Evolutionary conservation across 495 filamentous ascomycete genomes (phyloP), one percentile per base, ranked within the genome.

Genomic region (Aspergillus panamensis): DNA sequence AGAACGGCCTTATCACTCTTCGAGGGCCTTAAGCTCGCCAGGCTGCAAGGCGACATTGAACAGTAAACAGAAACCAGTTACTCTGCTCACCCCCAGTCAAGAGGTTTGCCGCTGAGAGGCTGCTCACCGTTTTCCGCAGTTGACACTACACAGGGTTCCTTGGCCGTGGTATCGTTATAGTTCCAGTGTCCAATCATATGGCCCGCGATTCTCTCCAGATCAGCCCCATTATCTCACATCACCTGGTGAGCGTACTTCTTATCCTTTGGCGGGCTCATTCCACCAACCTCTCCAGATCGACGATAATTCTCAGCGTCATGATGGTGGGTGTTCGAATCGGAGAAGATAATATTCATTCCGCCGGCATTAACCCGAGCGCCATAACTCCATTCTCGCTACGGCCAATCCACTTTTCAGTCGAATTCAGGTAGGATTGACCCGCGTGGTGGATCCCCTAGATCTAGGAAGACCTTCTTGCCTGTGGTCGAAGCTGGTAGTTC

Each of bases 221-320:
- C 52, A 3, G 55, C 58, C 52, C 52, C 55, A n/a, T 60, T 55
- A 33, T 60, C 58, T 52, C 58, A 60, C 58, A 55, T 60, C 21
- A 60, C 58, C 40, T 20, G 51, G 29, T 60, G 58, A 8, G 52
- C 58, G 43, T 60, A 54, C 52, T 52, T 54, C 21, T 43, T 33
- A 16, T 59, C 51, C 33, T 59, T 59, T 8, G 51, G 57, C 21
- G 54, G 21, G 31, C 51, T 21, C 31, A 54, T 43, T 12, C 42
- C 51, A 50, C 54, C 51, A 17, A 49, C 57, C 33, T 59, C 57
- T 3, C 51, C 57, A 50, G 51, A 54, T 16, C 51, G 42, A 50
- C 57, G 42, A 53, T 59, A 54, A 12, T 54, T 59, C 20, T 59
- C 43, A 1, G 50, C 51, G 6, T 51, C 57, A 2, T 51, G 31